These are phyloP conservation scores for Penicillium sp. DNA, from an alignment of 2,329 filamentous ascomycete species.

Conservation along the genomic window DNA sequence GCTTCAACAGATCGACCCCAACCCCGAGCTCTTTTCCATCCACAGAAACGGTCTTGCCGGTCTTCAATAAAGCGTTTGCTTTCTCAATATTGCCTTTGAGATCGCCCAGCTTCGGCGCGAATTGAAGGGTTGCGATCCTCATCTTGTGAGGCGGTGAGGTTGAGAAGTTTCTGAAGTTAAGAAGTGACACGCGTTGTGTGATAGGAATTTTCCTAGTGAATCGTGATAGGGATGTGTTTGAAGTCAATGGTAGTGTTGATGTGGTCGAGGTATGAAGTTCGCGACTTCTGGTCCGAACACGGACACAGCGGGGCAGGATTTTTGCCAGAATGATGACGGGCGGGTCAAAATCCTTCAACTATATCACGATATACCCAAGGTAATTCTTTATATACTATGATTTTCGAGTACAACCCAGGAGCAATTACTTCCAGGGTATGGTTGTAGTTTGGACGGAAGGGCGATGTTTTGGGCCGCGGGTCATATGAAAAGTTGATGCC, in stretches of 20 bases:
- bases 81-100: conserved; percentile 47
- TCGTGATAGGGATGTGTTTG: neutral
- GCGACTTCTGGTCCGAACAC: conserved; percentile 10
- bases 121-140: conserved; percentile 51
- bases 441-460: neutral
- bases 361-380: neutral
- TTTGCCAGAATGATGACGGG: conserved; percentile 14
- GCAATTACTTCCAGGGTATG: neutral
- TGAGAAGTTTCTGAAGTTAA: conserved; percentile 10
- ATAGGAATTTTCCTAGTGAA: neutral
- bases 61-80: conserved; percentile 45
- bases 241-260: neutral
- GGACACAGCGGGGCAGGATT: conserved; percentile 7
- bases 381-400: neutral
- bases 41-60: conserved; percentile 26
- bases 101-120: conserved; percentile 45
- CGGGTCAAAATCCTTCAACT: neutral
- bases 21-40: conserved; percentile 13
- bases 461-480: neutral
- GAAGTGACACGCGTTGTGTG: neutral
- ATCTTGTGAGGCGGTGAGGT: conserved; percentile 31
- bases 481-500: conserved; percentile 1
- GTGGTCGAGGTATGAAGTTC: conserved; percentile 1
- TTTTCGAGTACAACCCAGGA: neutral
- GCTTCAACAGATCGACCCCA: conserved; percentile 28